Evolutionary conservation across 805 yeast species (phyloP), one percentile per base, ranked within the genome.

Genomic region (Naumovozyma castellii): DNA sequence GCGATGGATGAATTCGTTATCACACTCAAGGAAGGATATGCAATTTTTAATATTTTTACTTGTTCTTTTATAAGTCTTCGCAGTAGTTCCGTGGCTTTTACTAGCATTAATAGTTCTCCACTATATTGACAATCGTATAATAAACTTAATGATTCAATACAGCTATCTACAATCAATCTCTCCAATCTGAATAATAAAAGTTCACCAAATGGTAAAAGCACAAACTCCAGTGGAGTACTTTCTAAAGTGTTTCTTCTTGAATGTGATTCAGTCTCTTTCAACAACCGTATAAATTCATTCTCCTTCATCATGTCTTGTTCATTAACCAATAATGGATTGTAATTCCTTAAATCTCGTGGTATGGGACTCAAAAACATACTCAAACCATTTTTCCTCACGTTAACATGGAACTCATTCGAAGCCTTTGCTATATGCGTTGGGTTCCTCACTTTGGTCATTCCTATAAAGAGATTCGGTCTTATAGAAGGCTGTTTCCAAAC

Each of bases 401-500:
- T 25, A 3, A 30, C 6, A 18, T 16, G 18, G 20, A 41, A 39
- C 25, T 41, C 43, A 5, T 31, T 34, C 2, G 8, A 2, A 8
- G 9, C 9, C 2, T 17, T 39, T 27, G 4, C 19, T 10, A 20
- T 19, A 6, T 3, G 18, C 6, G 25, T 16, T 13, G 33, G 33
- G 1, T 12, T 8, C 5, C 15, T 28, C 1, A 15, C 4, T 10
- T 32, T 38, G 9, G 56, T 45, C 14, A 44, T 67, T 12, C 82
- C 92, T 42, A 73, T 71, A 45, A 68, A 75, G 4, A 86, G 43
- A 13, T 65, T 67, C 0, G 96, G 95, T 39, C 75, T 56, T 1
- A 44, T 34, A 0, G 46, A 49, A 1, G 44, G 38, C 10, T 17
- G 16, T 3, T 75, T 75, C 87, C 90, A 84, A 5, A 76, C 59